phyloP scores from a whole-genome alignment of 371 early-diverging fungal genomes.

The Apophysomyces sp. region DNA sequence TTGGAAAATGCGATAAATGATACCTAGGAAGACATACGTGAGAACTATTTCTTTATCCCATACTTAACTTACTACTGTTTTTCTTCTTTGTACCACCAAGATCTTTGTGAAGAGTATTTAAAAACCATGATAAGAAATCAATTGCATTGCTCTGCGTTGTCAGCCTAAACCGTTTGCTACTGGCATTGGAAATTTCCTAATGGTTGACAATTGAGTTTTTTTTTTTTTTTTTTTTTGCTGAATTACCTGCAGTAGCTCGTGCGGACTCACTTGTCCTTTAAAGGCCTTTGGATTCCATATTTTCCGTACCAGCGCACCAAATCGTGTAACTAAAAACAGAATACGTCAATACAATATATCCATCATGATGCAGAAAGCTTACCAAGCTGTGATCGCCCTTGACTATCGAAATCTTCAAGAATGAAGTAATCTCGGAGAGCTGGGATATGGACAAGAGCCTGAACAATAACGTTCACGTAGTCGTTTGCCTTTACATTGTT shows the following conservation, averaged over 20 bases:
- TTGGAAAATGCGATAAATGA: constrained; percentile 83
- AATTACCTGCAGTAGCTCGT: constrained; percentile 86
- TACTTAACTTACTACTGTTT: constrained; percentile 58
- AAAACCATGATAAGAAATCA: constrained; percentile 92
- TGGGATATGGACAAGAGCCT: constrained; percentile 87
- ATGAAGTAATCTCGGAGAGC: constrained; percentile 88
- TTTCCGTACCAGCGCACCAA: constrained; percentile 82
- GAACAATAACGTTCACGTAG: constrained; percentile 93
- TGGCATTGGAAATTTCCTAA: constrained; percentile 84
- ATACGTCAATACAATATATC: neutral
- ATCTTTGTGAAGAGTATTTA: constrained; percentile 87
- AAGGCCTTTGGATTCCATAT: constrained; percentile 95
- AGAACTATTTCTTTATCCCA: neutral
- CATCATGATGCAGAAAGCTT: neutral
- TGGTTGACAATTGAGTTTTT: neutral
- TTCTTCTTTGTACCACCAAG: constrained; percentile 78
- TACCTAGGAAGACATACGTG: constrained; percentile 35
- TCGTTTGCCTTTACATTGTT: constrained; percentile 97
- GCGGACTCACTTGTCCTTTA: constrained; percentile 96
- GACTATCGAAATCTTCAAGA: constrained; percentile 58
- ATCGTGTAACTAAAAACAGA: constrained; percentile 61
- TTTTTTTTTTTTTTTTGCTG: neutral
- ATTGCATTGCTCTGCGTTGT: constrained; percentile 87
- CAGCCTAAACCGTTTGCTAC: constrained; percentile 78
- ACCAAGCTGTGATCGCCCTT: constrained; percentile 57